A percentile compares a stretch with the other conserved stretches of the same genome.
These are phyloP conservation scores for Epichloe typhina DNA, from an alignment of 2,329 filamentous ascomycete species.

Conservation along the genomic window DNA sequence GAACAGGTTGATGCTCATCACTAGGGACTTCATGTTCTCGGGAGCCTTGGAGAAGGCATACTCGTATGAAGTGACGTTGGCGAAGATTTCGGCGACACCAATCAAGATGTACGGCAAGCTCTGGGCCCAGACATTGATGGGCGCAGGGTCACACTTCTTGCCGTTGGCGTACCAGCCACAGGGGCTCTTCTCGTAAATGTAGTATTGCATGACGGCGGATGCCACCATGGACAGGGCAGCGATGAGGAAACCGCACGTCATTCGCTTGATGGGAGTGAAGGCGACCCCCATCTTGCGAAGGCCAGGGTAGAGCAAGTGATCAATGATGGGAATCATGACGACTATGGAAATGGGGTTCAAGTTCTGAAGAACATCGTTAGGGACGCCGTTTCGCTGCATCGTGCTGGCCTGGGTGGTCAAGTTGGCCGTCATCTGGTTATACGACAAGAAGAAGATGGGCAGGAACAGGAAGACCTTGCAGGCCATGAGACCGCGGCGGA, in stretches of 20 bases:
- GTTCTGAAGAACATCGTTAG: slow-evolving; percentile 68
- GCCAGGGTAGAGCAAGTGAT: slow-evolving; percentile 54
- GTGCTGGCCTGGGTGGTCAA: slow-evolving; percentile 50
- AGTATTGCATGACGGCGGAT: slow-evolving; percentile 43
- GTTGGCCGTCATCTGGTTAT: slow-evolving; percentile 49
- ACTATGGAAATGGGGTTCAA: slow-evolving; percentile 64
- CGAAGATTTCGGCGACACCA: slow-evolving; percentile 39
- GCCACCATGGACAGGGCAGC: slow-evolving; percentile 48
- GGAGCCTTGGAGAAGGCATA: slow-evolving; percentile 70
- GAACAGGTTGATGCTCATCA: slow-evolving; percentile 56
- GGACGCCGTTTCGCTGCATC: slow-evolving; percentile 55
- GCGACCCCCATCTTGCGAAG: slow-evolving; percentile 49
- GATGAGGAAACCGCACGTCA: slow-evolving; percentile 55
- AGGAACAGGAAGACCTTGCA: slow-evolving; percentile 62
- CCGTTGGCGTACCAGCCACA: slow-evolving; percentile 44
- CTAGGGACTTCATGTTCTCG: slow-evolving; percentile 68
- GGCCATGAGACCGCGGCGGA: slow-evolving; percentile 54
- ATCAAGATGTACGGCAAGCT: slow-evolving; percentile 37
- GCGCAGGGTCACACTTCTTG: slow-evolving; percentile 34
- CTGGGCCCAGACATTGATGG: slow-evolving; percentile 54
- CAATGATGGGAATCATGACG: slow-evolving; percentile 60
- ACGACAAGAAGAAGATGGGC: slow-evolving; percentile 47
- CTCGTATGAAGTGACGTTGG: slow-evolving; percentile 50
- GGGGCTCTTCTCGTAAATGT: slow-evolving; percentile 48
- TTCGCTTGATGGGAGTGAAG: slow-evolving; percentile 67